Evolutionary conservation across 352 stramenopile genomes (phyloP).

Genomic region (Blastocystis sp.): DNA sequence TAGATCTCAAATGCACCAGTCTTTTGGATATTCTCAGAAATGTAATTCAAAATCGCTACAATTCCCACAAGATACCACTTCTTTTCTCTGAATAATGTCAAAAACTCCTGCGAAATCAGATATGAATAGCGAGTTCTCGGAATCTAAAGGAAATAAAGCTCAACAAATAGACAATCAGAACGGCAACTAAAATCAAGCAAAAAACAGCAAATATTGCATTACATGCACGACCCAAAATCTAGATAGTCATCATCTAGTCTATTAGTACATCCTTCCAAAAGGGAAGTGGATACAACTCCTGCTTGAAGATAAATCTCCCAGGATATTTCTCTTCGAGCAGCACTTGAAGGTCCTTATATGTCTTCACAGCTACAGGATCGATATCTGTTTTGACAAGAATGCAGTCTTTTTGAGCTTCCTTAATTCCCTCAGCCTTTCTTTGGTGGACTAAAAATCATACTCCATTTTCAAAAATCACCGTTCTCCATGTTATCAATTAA

Average conservation of each 20-base stretch:
- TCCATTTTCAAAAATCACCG: not conserved
- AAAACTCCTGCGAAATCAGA: slow-evolving; percentile 25
- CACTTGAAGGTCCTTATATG: slow-evolving; percentile 31
- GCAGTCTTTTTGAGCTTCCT: not conserved
- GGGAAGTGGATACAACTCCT: slow-evolving; percentile 25
- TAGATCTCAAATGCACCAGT: slow-evolving; percentile 49
- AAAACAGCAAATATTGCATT: slow-evolving; percentile 49
- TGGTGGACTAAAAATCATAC: not conserved
- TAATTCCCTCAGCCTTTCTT: not conserved
- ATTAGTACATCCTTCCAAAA: slow-evolving; percentile 18
- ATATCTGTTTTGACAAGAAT: slow-evolving; percentile 44
- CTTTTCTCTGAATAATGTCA: slow-evolving; percentile 22
- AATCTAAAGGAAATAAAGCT: not conserved
- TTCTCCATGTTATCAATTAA: not conserved
- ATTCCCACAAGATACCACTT: slow-evolving; percentile 24
- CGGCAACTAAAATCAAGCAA: slow-evolving; percentile 29
- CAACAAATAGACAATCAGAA: not conserved
- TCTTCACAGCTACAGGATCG: slow-evolving; percentile 53
- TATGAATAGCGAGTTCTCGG: slow-evolving; percentile 36
- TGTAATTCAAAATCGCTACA: slow-evolving; percentile 17
- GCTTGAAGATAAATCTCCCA: not conserved
- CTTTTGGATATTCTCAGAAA: slow-evolving; percentile 39
- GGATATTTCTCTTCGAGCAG: slow-evolving; percentile 27
- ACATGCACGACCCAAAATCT: not conserved
- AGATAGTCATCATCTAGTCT: not conserved